phyloP scores from a whole-genome alignment of 257 asterid genomes.

The Nyctanthes arbortristis region DNA sequence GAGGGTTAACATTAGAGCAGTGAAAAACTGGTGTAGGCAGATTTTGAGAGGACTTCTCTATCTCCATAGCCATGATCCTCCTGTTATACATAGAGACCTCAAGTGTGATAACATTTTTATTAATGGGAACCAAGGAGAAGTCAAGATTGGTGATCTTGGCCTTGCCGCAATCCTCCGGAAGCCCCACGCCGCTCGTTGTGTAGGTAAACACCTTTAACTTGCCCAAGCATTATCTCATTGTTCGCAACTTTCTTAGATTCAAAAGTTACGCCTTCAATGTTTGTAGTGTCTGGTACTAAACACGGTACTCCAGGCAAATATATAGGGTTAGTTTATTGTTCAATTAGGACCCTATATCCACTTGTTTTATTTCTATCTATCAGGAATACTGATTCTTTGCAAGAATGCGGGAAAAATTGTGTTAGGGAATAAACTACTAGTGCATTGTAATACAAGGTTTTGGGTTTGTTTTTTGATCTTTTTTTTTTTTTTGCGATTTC shows the following conservation, averaged over 20 bases:
- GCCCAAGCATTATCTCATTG: neutral
- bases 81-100: slow-evolving; percentile 63
- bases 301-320: too few species aligned
- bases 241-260: neutral
- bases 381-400: too few species aligned
- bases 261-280: neutral
- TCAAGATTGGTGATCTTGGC: slow-evolving; percentile 59
- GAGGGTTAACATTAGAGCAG: slow-evolving; percentile 56
- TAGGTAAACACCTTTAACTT: slow-evolving; percentile 33
- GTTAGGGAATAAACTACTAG: too few species aligned
- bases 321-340: too few species aligned
- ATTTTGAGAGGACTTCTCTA: slow-evolving; percentile 52
- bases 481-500: neutral
- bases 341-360: too few species aligned
- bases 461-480: neutral
- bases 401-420: too few species aligned
- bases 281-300: too few species aligned
- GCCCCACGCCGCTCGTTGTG: slow-evolving; percentile 57
- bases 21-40: slow-evolving; percentile 60
- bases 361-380: too few species aligned
- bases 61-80: slow-evolving; percentile 59
- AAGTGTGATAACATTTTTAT: slow-evolving; percentile 57
- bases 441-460: too few species aligned
- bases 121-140: slow-evolving; percentile 61
- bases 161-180: slow-evolving; percentile 53